Evolutionary conservation across 2,329 filamentous ascomycete species (phyloP), one percentile per base, ranked within the genome.

Genomic region (Talaromyces sp.): DNA sequence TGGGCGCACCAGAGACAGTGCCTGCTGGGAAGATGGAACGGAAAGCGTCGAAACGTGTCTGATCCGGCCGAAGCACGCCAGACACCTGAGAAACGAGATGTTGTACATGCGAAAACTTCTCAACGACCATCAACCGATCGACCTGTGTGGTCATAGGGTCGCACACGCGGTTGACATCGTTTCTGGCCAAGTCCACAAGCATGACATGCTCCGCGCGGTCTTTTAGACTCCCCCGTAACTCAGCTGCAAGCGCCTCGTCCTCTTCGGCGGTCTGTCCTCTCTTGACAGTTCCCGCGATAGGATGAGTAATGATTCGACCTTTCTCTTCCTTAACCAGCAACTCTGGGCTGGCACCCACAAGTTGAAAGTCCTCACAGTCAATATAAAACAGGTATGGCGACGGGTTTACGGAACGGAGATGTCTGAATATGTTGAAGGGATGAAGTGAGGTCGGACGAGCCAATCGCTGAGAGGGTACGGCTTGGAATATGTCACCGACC

Each of bases 301-400:
- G 94, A 78, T 99, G 95, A 27, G 93, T 98, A 74, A 98, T 92
- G 75, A 99, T 90, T 62, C 92, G 87, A 31, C 93, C 92, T 45
- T 85, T 85, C 74, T 97, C 93, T 69, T 90, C 89, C 81, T 97
- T 97, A 73, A 97, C 94, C 54, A 99, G 87, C 67, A 98, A 86
- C 80, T 99, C 95, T 1, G 95, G 95, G 65, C 92, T 96, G 45
- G 95, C 95, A 66, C 95, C 95, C 13, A 99, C 90, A 70, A 99
- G 93, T 76, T 97, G 91, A 80, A 99, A 98, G 73, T 92, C 90
- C 66, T 86, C 85, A 80, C 94, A 98, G 77, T 95, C 89, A 67
- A 99, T 87, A 80, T 93, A 99, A 83, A 99, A 99, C 41, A 99
- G 87, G 79, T 99, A 99, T 0, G 95, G 95, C 9, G 93, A 97